phyloP scores from a whole-genome alignment of 2,329 filamentous ascomycete genomes.

The Colletotrichum truncatum region DNA sequence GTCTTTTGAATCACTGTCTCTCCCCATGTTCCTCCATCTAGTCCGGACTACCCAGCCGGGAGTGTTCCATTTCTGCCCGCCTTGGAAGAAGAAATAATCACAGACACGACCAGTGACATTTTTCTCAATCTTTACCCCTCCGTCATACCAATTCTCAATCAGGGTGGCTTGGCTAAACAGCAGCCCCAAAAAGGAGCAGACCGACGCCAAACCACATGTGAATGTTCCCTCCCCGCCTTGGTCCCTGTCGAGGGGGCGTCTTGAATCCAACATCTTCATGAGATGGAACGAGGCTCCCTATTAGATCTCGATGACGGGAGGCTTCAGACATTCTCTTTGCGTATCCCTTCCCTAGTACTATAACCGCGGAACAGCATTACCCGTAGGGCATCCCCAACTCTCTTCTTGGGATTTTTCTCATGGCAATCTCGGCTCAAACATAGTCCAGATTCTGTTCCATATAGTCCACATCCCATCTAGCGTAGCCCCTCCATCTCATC shows the following conservation, averaged over 20 bases:
- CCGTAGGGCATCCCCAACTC: neutral
- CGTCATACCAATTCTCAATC: neutral
- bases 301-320: neutral
- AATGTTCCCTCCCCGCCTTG: neutral
- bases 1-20: slow-evolving; percentile 10
- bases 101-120: slow-evolving; percentile 1
- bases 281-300: neutral
- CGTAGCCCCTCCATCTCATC: neutral
- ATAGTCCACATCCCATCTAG: neutral
- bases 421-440: neutral
- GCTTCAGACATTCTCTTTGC: neutral
- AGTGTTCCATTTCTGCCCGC: neutral
- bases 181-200: neutral
- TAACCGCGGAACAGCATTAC: neutral
- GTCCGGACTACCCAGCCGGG: neutral
- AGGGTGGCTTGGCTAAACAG: neutral
- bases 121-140: slow-evolving; percentile 2
- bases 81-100: neutral
- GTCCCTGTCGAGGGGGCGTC: neutral
- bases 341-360: neutral
- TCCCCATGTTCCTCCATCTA: neutral
- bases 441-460: no score
- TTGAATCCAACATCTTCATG: neutral
- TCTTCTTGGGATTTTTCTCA: neutral
- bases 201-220: slow-evolving; percentile 3